Evolutionary conservation across 31 red algal species (phyloP), one percentile per base, ranked within the genome.

Genomic region (Odonthalia washingtoniensis): DNA sequence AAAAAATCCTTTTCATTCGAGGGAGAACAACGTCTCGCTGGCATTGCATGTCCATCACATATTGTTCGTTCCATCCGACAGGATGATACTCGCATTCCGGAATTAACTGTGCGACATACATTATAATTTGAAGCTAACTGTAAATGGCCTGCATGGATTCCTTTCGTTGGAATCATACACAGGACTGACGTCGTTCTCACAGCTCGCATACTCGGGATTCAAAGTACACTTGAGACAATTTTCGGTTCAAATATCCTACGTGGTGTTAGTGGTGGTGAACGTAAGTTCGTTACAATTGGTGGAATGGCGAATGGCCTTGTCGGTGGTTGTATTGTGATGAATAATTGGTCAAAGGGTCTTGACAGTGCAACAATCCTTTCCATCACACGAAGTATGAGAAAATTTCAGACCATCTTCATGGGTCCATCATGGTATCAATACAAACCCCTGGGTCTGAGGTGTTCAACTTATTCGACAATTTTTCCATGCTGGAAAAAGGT

Each of bases 251-350:
- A 94, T 66, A 70, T 85, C 36, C 78, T 98, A 38, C 82, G 96
- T 45, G 96, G 96, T 26, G 80, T 95, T 31, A 94, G 91, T 72
- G 96, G 96, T 35, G 96, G 96, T 24, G 96, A 98, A 61, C 84
- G 86, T 86, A 98, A 98, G 93, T 67, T 93, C 21, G 94, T 95
- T 27, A 98, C 93, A 2, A 95, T 98, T 61, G 96, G 81, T 37
- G 96, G 95, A 69, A 98, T 95, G 93, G 73, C 77, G 26, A 69
- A 90, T 40, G 95, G 83, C 37, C 64, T 83, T 2, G 81, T 82
- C 52, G 85, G 89, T 27, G 82, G 87, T 27, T 44, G 62, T 31
- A 44, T 93, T 21, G 40, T 95, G 2, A 82, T 98, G 82, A 93
- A 98, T 73, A 87, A 93, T 42, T 95, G 87, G 88, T 91, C 76